phyloP scores from a whole-genome alignment of 2,329 filamentous ascomycete genomes.

The Alternaria metachromatica region DNA sequence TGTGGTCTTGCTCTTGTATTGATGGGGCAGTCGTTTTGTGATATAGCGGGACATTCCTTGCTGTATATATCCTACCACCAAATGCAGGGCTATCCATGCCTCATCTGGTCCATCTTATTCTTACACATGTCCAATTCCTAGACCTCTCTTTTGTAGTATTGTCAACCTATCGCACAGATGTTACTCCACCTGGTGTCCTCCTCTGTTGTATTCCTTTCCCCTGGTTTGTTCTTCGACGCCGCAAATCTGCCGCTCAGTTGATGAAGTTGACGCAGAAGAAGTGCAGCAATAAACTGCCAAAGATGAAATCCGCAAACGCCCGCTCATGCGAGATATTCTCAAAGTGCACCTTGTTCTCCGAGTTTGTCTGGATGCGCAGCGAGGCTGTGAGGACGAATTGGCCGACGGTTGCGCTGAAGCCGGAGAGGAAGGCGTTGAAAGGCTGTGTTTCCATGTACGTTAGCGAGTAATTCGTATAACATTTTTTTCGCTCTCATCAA shows the following conservation, averaged over 20 bases:
- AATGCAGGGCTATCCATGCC: background rate
- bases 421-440: constrained; percentile 97
- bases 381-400: constrained; percentile 95
- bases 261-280: constrained; percentile 99
- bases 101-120: background rate
- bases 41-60: background rate
- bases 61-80: background rate
- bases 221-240: background rate
- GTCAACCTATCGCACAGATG: background rate
- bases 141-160: background rate
- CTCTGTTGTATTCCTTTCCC: background rate
- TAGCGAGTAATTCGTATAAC: background rate
- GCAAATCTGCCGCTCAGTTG: constrained; percentile 67
- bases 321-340: constrained; percentile 79
- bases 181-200: background rate
- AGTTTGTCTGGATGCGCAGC: constrained; percentile 90
- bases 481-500: background rate
- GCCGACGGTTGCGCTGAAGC: constrained; percentile 91
- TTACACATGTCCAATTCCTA: background rate
- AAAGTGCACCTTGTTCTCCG: constrained; percentile 80
- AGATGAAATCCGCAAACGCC: constrained; percentile 94
- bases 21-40: background rate
- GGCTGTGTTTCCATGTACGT: constrained; percentile 66
- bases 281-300: constrained; percentile 93
- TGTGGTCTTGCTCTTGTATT: constrained; percentile 3